Evolutionary conservation across 148 eudicot genomes (phyloP), one percentile per base, ranked within the genome.

Genomic region (Rheum nobile): DNA sequence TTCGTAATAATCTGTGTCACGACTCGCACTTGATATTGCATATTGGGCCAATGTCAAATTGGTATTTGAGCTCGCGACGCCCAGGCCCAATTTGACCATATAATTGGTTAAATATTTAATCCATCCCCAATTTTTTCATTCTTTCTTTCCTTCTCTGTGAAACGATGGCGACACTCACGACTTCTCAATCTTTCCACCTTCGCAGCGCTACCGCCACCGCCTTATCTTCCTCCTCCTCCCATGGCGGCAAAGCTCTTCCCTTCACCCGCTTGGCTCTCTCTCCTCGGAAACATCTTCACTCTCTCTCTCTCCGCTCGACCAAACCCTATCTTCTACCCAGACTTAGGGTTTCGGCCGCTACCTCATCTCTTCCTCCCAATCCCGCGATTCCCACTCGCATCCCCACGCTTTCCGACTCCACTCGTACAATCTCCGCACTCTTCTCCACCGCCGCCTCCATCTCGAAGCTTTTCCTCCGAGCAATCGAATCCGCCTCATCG

Each of bases 381-480:
- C 65, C 69, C 26, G 21, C 6, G 78, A 24, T 32, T 75, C 39
- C 38, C 70, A 16, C 41, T 28, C 47, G 22, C 81, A 52, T 71
- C 72, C 47, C 76, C 83, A 17, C 22, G 57, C 47, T 38, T 52
- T 69, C 80, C 17, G 85, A 76, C 32, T 75, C 91, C 0, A 88
- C 85, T 13, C 83, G 82, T 14, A 84, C 91, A 12, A 55, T 86
- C 47, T 65, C 91, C 1, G 77, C 95, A 9, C 73, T 88, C 14
- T 41, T 86, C 47, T 78, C 85, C 32, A 4, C 83, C 44, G 19
- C 79, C 38, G 10, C 85, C 22, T 63, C 86, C 34, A 74, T 80
- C 39, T 76, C 85, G 8, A 88, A 78, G 50, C 63, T 76, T 22
- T 2, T 83, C 42, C 44, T 78, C 72, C 31, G 22, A 67, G 41